A percentile compares a stretch with the other conserved stretches of the same genome.
phyloP scores from a whole-genome alignment of 768 basidiomycete genomes.

The Mycena albidolilacea region DNA sequence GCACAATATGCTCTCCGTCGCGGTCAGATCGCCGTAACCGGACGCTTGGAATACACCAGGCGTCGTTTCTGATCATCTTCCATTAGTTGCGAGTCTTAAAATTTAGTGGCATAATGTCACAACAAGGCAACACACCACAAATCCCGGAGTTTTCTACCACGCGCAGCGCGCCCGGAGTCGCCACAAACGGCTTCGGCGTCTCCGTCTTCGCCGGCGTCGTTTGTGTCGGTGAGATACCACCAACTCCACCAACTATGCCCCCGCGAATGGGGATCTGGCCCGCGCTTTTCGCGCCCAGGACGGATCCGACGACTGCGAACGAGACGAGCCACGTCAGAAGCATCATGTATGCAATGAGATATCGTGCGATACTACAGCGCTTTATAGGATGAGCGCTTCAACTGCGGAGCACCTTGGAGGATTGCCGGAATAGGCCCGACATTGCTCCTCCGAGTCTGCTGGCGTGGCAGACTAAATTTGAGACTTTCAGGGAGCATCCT shows the following conservation, averaged over 20 bases:
- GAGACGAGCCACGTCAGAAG: slow-evolving; percentile 4
- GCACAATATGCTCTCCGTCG: slow-evolving; percentile 56
- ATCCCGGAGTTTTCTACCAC: slow-evolving; percentile 18
- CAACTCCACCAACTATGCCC: not conserved
- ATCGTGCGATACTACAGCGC: not conserved
- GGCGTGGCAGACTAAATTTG: slow-evolving; percentile 8
- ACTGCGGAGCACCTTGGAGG: slow-evolving; percentile 45
- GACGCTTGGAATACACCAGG: slow-evolving; percentile 57
- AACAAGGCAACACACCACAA: slow-evolving; percentile 17
- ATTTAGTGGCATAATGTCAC: not conserved
- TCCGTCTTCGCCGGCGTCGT: not conserved
- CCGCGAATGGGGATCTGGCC: not conserved
- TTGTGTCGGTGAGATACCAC: not conserved
- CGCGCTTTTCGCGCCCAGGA: not conserved
- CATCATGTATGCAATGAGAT: not conserved
- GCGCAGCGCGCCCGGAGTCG: slow-evolving; percentile 39
- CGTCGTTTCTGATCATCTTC: slow-evolving; percentile 22
- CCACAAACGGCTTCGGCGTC: slow-evolving; percentile 26
- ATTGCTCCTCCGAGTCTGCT: slow-evolving; percentile 15
- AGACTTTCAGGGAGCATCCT: slow-evolving; percentile 7
- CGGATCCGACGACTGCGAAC: slow-evolving; percentile 4
- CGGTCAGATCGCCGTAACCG: slow-evolving; percentile 59
- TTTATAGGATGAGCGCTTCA: slow-evolving; percentile 41
- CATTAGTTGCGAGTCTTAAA: no score
- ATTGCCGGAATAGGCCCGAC: slow-evolving; percentile 14